Evolutionary conservation across 345 rosid genomes (phyloP).

Genomic region (Dipteronia dyeriana): DNA sequence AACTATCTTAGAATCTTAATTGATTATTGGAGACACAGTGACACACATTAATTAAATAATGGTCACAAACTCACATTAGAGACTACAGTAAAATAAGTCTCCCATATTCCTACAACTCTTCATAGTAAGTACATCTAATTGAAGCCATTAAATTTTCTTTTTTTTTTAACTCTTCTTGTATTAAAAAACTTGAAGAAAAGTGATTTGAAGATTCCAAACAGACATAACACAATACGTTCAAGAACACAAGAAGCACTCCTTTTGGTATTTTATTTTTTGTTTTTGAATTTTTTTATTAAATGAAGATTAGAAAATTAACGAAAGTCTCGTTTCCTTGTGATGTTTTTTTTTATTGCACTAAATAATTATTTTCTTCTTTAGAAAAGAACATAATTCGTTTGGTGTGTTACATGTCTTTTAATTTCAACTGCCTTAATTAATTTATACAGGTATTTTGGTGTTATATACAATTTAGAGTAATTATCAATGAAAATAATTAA

Average conservation of each 20-base stretch:
- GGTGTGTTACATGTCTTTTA: not conserved
- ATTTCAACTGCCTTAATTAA: not conserved
- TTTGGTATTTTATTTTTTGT: not conserved
- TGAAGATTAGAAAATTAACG: not conserved
- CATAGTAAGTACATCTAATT: not conserved
- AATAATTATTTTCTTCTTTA: too few species aligned
- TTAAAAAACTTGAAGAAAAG: not conserved
- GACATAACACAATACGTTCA: slow-evolving; percentile 14
- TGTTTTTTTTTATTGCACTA: not conserved
- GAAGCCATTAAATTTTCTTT: not conserved
- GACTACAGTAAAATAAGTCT: not conserved
- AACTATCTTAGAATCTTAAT: not conserved
- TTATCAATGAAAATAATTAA: not conserved
- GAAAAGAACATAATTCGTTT: too few species aligned
- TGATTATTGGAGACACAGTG: not conserved
- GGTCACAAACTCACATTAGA: not conserved
- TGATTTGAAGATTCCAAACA: slow-evolving; percentile 15
- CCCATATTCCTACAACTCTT: not conserved
- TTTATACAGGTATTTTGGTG: not conserved
- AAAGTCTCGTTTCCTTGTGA: not conserved
- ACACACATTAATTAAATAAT: not conserved
- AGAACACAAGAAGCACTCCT: slow-evolving; percentile 6
- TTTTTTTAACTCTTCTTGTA: not conserved
- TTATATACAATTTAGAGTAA: not conserved
- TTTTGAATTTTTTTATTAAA: not conserved